Conservation (phyloP, 148 eudicot genomes). For the Amaranthus cruentus region DNA sequence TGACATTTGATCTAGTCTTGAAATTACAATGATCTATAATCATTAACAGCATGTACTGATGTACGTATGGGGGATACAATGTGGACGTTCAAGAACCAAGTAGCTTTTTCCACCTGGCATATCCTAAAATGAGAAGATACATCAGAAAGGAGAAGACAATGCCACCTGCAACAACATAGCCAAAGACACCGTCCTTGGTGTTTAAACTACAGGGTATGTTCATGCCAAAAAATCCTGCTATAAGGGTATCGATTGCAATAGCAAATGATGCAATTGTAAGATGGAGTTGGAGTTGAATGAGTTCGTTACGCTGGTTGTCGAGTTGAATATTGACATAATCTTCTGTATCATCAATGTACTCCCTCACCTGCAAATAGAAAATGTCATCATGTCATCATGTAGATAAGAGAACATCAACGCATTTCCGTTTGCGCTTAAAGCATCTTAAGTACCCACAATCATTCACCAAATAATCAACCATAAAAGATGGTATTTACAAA, state of each 20-base stretch:
- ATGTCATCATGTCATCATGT: too few species aligned
- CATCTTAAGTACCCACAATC: too few species aligned
- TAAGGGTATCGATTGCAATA: conserved; percentile 50
- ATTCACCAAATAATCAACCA: too few species aligned
- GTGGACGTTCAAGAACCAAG: conserved; percentile 49
- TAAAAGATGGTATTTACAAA: too few species aligned
- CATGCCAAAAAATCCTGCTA: conserved; percentile 75
- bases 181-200: conserved; percentile 36
- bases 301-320: conserved; percentile 88
- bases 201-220: conserved; percentile 51
- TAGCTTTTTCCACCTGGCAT: conserved; percentile 92
- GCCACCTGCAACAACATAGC: conserved; percentile 27
- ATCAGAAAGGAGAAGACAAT: conserved; percentile 44
- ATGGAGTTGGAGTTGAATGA: conserved; percentile 75
- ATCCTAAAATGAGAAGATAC: conserved; percentile 69
- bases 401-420: too few species aligned
- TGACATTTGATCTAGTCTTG: neutral
- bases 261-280: conserved; percentile 74
- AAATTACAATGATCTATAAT: neutral
- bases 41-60: neutral
- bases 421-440: too few species aligned
- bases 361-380: conserved; percentile 59
- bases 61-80: neutral
- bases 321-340: conserved; percentile 91
- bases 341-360: conserved; percentile 94